These are phyloP conservation scores for Russula griseocarnosa DNA, from an alignment of 768 basidiomycete genomes.

Conservation along the genomic window DNA sequence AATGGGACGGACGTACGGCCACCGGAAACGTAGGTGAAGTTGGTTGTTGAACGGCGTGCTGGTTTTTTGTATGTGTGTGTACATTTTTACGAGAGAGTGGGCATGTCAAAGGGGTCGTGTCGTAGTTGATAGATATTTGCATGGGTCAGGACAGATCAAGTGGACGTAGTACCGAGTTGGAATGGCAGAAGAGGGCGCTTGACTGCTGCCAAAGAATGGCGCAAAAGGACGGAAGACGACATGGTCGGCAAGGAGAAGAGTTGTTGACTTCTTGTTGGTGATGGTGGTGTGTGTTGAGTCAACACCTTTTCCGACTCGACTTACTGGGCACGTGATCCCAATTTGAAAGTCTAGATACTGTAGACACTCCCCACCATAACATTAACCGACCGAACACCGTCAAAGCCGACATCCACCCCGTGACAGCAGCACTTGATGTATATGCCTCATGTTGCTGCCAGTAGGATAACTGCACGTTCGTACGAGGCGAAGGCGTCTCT, in stretches of 20 bases:
- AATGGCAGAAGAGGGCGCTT: constrained; percentile 17
- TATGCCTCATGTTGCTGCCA: too few relatives aligned
- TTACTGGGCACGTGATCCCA: too few relatives aligned
- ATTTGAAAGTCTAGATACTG: too few relatives aligned
- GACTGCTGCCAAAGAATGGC: constrained; percentile 2
- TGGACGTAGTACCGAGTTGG: constrained; percentile 14
- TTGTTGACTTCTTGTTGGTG: not conserved
- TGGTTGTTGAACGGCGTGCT: constrained; percentile 21
- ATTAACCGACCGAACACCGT: too few relatives aligned
- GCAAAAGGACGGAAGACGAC: constrained; percentile 9
- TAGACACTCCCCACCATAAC: too few relatives aligned
- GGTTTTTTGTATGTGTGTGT: constrained; percentile 27
- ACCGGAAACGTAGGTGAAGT: constrained; percentile 55
- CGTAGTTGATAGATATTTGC: too few relatives aligned
- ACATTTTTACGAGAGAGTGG: not conserved
- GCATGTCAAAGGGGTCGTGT: not conserved
- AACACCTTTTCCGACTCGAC: too few relatives aligned
- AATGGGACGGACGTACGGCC: constrained; percentile 50
- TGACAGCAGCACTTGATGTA: too few relatives aligned
- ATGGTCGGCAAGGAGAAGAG: not conserved
- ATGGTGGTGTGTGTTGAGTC: too few relatives aligned
- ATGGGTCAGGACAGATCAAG: not conserved
- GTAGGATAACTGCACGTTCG: too few relatives aligned
- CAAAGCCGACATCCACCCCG: too few relatives aligned
- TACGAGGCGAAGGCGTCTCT: too few relatives aligned